Evolutionary conservation across 176 grass and related monocot genomes (phyloP).

Genomic region (Typha latifolia): DNA sequence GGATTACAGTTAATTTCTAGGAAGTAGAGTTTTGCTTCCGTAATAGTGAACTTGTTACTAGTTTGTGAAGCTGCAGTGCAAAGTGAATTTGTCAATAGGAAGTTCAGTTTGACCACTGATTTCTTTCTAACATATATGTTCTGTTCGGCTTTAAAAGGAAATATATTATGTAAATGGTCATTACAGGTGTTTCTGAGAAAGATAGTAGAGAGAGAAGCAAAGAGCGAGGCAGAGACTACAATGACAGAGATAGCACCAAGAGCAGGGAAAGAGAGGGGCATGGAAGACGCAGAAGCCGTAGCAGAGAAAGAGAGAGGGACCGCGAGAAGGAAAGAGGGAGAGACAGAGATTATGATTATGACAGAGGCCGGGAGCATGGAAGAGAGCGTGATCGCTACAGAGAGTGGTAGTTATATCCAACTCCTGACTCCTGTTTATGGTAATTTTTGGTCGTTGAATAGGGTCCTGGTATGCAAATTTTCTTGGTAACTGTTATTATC

Average conservation of each 20-base stretch:
- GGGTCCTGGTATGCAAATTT: background rate
- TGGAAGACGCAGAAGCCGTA: constrained; percentile 35
- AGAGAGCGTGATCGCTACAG: constrained; percentile 29
- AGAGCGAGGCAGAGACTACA: constrained; percentile 31
- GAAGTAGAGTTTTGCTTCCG: constrained; percentile 2
- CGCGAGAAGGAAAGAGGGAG: constrained; percentile 50
- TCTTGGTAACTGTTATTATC: background rate
- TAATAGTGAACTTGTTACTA: background rate
- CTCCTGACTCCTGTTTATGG: background rate
- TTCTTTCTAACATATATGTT: no score
- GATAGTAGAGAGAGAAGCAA: constrained; percentile 38
- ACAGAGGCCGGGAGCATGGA: constrained; percentile 34
- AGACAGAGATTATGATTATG: constrained; percentile 34
- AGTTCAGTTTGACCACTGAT: no score
- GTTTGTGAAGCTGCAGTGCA: no score
- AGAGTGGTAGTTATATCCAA: constrained; percentile 2
- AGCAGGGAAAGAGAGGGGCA: constrained; percentile 42
- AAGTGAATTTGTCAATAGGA: no score
- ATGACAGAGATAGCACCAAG: constrained; percentile 36
- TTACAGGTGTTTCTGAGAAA: constrained; percentile 29
- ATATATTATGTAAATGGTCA: background rate
- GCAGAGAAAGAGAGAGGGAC: constrained; percentile 41
- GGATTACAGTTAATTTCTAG: background rate
- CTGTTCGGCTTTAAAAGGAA: no score
- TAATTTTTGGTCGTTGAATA: background rate